Evolutionary conservation across 306 rosid genomes (phyloP).

Genomic region (Vigna angularis): DNA sequence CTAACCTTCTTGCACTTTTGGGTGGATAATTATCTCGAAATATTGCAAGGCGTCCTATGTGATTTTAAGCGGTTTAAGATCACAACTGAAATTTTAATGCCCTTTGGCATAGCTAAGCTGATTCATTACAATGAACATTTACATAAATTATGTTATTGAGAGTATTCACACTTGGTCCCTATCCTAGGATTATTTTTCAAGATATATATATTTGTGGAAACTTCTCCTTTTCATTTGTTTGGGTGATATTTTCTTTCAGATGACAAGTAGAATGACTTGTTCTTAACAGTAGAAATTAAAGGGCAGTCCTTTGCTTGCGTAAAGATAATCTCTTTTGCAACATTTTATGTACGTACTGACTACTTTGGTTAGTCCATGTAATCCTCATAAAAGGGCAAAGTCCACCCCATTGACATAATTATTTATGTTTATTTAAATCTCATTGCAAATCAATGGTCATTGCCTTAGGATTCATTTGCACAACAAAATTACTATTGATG

Average conservation of each 20-base stretch:
- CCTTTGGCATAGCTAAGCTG: neutral
- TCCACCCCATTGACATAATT: neutral
- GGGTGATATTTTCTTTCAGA: neutral
- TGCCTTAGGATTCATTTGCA: neutral
- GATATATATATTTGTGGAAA: neutral
- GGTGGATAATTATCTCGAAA: neutral
- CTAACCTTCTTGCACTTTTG: neutral
- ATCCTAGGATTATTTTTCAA: slow-evolving; percentile 10
- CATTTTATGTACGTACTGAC: neutral
- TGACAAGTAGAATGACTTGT: neutral
- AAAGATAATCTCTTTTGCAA: neutral
- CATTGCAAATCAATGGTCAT: neutral
- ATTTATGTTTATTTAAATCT: neutral
- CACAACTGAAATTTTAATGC: neutral
- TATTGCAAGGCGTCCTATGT: neutral
- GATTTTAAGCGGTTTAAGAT: neutral
- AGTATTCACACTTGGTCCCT: neutral
- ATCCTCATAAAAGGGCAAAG: neutral
- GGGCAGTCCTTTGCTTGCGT: neutral
- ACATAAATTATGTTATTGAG: neutral
- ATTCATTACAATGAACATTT: neutral
- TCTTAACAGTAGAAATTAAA: neutral
- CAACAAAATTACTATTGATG: neutral
- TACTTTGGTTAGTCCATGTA: slow-evolving; percentile 15
- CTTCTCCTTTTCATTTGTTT: neutral